Base-by-base conservation (phyloP, 495 filamentous ascomycete genomes). In the Aspergillus cristatus region DNA sequence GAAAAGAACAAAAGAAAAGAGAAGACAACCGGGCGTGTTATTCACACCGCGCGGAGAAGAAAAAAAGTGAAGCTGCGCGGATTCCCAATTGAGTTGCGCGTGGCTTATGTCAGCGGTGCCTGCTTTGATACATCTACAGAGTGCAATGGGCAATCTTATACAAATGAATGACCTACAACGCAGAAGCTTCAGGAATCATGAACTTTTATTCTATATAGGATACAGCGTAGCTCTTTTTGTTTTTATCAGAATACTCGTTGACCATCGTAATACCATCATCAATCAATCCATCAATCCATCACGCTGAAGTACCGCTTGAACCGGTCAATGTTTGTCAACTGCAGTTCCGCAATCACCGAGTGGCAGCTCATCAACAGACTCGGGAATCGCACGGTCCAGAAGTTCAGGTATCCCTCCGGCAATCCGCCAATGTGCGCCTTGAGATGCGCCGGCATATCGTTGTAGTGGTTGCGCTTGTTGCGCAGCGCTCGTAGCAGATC, bases 381-480 rank as follows among this genome's bases (percentile, higher is more conserved):
- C 15, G 90, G 87, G 54, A 97, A 97, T 37, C 75, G 68, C 7
- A 66, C 57, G 0, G 83, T 81, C 84, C 91, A 98, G 58, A 93
- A 97, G 7, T 68, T 70, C 28, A 96, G 58, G 53, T 95, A 98
- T 0, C 86, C 88, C 15, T 84, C 82, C 0, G 89, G 84, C 46
- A 94, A 53, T 3, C 79, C 63, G 1, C 88, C 90, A 37, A 96
- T 85, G 47, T 79, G 71, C 18, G 68, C 60, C 65, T 88, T 87
- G 41, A 94, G 73, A 31, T 76, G 55, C 7, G 85, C 81, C 7
- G 82, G 76, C 76, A 98, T 80, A 45, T 96, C 84, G 42, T 95
- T 83, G 59, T 90, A 93, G 58, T 97, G 90, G 42, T 91, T 84
- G 43, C 81, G 80, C 71, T 98, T 98, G 56, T 98, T 98, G n/a